Evolutionary conservation across 345 rosid species (phyloP).

Genomic region (Dipteronia dyeriana): DNA sequence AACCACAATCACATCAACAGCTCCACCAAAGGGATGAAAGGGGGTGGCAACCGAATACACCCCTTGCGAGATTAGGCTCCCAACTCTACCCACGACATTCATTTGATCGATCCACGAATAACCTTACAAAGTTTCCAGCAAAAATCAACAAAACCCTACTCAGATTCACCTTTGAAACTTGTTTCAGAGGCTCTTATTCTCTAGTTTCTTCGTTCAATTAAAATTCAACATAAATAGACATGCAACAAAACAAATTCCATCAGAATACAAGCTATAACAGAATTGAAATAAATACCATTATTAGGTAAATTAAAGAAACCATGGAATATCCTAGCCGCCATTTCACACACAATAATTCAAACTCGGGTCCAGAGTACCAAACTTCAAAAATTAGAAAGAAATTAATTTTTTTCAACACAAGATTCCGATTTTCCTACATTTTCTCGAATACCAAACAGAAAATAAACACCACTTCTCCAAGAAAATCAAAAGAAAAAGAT

Average conservation of each 20-base stretch:
- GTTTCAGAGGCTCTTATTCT: background rate
- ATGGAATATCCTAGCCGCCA: slow-evolving; percentile 10
- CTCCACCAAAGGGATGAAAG: slow-evolving; percentile 96
- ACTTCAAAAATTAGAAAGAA: background rate
- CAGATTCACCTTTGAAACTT: slow-evolving; percentile 9
- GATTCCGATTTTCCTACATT: slow-evolving; percentile 13
- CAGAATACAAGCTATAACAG: background rate
- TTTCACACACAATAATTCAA: slow-evolving; percentile 13
- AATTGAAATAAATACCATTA: background rate
- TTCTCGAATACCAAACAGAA: slow-evolving; percentile 21
- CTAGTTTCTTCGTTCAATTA: slow-evolving; percentile 24
- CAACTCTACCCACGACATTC: slow-evolving; percentile 89
- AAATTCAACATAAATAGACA: slow-evolving; percentile 9
- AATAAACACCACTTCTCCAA: background rate
- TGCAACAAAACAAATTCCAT: background rate
- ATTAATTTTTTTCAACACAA: background rate
- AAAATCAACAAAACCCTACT: slow-evolving; percentile 16
- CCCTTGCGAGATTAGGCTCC: slow-evolving; percentile 82
- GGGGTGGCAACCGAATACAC: slow-evolving; percentile 93
- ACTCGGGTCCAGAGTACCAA: background rate
- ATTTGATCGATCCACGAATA: slow-evolving; percentile 41
- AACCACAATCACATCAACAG: slow-evolving; percentile 89
- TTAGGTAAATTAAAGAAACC: background rate
- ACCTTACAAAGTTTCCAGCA: slow-evolving; percentile 12
- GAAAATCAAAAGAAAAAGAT: slow-evolving; percentile 6